Evolutionary conservation across 441 rosid genomes (phyloP).

Genomic region (Brassica hybrid): DNA sequence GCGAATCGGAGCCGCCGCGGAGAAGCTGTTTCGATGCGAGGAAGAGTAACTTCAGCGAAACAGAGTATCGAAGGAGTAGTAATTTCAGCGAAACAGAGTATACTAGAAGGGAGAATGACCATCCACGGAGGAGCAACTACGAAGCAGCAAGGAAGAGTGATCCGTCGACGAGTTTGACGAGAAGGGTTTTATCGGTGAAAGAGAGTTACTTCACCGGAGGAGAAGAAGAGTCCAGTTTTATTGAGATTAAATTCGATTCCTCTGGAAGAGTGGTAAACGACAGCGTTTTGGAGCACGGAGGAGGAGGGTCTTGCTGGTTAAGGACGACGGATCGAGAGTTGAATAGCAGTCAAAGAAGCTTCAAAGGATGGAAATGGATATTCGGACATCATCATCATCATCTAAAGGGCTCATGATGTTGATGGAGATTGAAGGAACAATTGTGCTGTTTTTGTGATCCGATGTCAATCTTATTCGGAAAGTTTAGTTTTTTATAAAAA

Average conservation of each 20-base stretch:
- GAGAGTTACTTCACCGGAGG: constrained; percentile 72
- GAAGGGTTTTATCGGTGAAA: constrained; percentile 75
- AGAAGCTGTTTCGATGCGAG: constrained; percentile 45
- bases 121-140: no score
- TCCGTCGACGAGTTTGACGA: constrained; percentile 18
- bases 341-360: constrained; percentile 79
- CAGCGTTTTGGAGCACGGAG: constrained; percentile 24
- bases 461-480: constrained; percentile 34
- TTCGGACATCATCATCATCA: constrained; percentile 63
- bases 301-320: constrained; percentile 72
- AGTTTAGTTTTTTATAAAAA: not conserved
- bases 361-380: constrained; percentile 96
- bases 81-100: constrained; percentile 16
- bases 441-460: not conserved
- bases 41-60: constrained; percentile 50
- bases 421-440: constrained; percentile 8
- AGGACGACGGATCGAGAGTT: constrained; percentile 67
- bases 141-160: no score
- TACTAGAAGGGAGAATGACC: no score
- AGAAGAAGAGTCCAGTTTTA: constrained; percentile 82
- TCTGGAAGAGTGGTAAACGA: constrained; percentile 40
- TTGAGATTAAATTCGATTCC: constrained; percentile 85
- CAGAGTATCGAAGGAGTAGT: constrained; percentile 64
- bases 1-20: constrained; percentile 65
- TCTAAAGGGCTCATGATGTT: not conserved